Evolutionary conservation across 1,284 basidiomycete genomes (phyloP), one percentile per base, ranked within the genome.

Genomic region (Rhodofomes roseus): DNA sequence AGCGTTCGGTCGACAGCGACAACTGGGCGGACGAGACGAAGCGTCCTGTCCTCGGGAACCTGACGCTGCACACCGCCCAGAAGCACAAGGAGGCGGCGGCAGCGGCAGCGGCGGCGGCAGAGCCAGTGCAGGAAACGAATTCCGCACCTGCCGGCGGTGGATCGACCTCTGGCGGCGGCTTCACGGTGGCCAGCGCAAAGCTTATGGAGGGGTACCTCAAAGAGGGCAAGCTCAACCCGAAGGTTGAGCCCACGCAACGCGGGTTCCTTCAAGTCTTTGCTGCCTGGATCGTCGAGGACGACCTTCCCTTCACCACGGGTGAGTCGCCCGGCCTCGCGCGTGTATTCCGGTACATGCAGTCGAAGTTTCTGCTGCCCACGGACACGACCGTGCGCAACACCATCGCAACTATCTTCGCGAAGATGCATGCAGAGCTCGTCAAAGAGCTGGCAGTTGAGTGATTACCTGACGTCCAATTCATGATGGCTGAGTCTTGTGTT

Each of bases 261-360:
- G 64, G 64, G 0, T 67, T 67, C 56, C 18, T 56, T n/a, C 56
- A 50, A 1, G 18, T 63, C 16, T 62, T 66, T 23, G 53, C 64
- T 12, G 60, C 60, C 4, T 67, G 66, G 66, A 41, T 67, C 11
- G 14, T 66, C 12, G 59, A 64, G 12, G 62, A 65, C 6, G 57
- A 64, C 53, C 44, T 67, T 18, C 62, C 63, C 9, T 66, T 61
- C 39, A 66, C 62, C 4, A 65, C 62, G 16, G 60, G 62, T 8
- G 62, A 66, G 39, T 54, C 62, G 2, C 55, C 59, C 2, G 50
- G 50, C 2, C 59, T 66, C 44, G 31, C 9, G 18, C 25, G 48
- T 1, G 50, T 66, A 5, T 65, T 66, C 55, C 31, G 6, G 4
- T 66, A 65, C 31, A 22, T 65, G 20, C 5, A 52, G 25, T 12